phyloP scores from a whole-genome alignment of 441 rosid genomes.

The Corymbia citriodora region DNA sequence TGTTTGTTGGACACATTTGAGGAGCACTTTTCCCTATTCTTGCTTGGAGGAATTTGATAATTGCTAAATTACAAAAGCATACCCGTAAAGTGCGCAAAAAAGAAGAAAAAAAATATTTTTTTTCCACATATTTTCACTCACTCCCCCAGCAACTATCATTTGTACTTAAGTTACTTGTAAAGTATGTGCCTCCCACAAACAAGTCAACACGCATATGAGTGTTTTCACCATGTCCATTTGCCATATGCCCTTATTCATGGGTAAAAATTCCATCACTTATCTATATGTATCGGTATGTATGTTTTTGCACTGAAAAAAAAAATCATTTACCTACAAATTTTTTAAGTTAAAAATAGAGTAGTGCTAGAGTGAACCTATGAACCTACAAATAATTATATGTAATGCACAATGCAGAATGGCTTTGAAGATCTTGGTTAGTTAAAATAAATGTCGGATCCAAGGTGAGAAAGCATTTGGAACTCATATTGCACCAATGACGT shows the following conservation, averaged over 20 bases:
- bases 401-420: not conserved
- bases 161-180: slow-evolving; percentile 33
- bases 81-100: slow-evolving; percentile 10
- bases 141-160: slow-evolving; percentile 37
- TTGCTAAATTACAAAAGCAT: slow-evolving; percentile 39
- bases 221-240: not conserved
- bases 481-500: not conserved
- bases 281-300: not conserved
- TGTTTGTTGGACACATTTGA: slow-evolving; percentile 7
- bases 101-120: not conserved
- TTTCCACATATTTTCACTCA: slow-evolving; percentile 21
- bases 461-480: not conserved
- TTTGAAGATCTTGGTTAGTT: not conserved
- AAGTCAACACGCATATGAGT: not conserved
- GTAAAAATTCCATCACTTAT: not conserved
- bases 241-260: not conserved
- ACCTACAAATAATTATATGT: not conserved
- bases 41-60: slow-evolving; percentile 27
- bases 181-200: slow-evolving; percentile 13
- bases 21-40: slow-evolving; percentile 19
- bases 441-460: too few relatives aligned
- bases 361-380: not conserved
- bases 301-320: not conserved
- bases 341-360: not conserved
- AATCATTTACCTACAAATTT: not conserved